Base-by-base conservation (phyloP, 257 asterid genomes). In the Solanum bulbocastanum region DNA sequence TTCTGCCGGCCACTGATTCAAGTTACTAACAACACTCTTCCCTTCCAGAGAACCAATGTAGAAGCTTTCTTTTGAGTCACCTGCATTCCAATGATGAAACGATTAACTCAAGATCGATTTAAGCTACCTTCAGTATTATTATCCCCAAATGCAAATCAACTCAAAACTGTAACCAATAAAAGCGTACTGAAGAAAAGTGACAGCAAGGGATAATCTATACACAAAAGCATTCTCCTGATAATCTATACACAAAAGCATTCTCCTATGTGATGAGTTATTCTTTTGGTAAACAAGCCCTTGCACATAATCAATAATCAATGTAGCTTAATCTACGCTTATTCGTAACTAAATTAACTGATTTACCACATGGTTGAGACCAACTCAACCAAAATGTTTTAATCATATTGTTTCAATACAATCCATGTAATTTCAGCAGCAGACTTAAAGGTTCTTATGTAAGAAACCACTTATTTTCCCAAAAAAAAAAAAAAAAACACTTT, bases 1-100 rank as follows among this genome's bases (percentile, higher is more conserved):
- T 83, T 92, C 91, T 84, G 91, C 65, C 49, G 96, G 94, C 95
- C 96, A 94, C 88, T 94, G 96, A 89, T 94, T 94, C 88, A 91
- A 87, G 84, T 75, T 22, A 83, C 90, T 86, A 60, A 2, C 40
- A 33, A 86, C 73, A 9, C 86, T 23, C 20, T 12, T 62, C 32
- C 83, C 91, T 74, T 92, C 92, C 82, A 89, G 88, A 85, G 95
- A 88, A 40, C 96, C 95, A 83, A 94, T 85, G 40, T 92, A 86
- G 91, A 94, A 93, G 91, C 91, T 89, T 88, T 94, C 95, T 88
- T 93, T 94, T 10, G 92, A 90, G 86, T 94, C 96, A 52, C 96
- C 96, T 93, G 89, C 83, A 85, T 62, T 30, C 76, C 82, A 85
- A 66, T 72, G 9, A 85, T 27, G 88, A 75, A 56, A 11, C 15